Evolutionary conservation across 306 rosid species (phyloP).

Genomic region (Trifolium repens): DNA sequence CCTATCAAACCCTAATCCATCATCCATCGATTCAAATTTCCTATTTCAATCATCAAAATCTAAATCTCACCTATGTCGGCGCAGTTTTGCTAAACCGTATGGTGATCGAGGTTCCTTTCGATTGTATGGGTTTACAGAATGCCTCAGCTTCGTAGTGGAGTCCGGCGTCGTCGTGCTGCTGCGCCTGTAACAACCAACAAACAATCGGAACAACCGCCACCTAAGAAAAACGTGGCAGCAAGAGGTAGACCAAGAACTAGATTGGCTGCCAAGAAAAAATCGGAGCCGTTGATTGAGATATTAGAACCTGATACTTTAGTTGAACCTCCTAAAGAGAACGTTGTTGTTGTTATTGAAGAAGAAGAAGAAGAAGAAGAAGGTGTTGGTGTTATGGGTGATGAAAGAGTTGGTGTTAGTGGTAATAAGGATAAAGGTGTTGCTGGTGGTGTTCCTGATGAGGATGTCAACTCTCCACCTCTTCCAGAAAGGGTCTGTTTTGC

Average conservation of each 20-base stretch:
- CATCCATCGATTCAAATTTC: not conserved
- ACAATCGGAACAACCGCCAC: slow-evolving; percentile 40
- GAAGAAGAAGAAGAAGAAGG: slow-evolving; percentile 46
- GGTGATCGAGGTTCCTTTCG: slow-evolving; percentile 60
- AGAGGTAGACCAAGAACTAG: slow-evolving; percentile 69
- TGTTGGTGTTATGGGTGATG: slow-evolving; percentile 73
- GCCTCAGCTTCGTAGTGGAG: slow-evolving; percentile 95
- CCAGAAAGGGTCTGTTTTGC: slow-evolving; percentile 67
- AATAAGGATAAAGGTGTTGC: slow-evolving; percentile 57
- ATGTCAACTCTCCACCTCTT: slow-evolving; percentile 74
- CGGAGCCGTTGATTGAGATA: slow-evolving; percentile 53
- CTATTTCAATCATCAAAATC: no score
- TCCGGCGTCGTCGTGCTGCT: slow-evolving; percentile 84
- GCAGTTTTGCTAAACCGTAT: slow-evolving; percentile 48
- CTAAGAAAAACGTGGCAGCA: slow-evolving; percentile 49
- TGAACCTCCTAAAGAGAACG: slow-evolving; percentile 3
- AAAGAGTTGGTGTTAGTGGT: slow-evolving; percentile 84
- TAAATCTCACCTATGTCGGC: not conserved
- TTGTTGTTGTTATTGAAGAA: slow-evolving; percentile 18
- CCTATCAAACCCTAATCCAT: slow-evolving; percentile 1
- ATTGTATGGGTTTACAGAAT: slow-evolving; percentile 95
- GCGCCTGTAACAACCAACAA: slow-evolving; percentile 54
- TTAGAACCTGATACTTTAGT: not conserved
- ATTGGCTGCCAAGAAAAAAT: slow-evolving; percentile 55
- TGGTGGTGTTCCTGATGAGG: slow-evolving; percentile 69